Percentiles rank a stretch among this genome's conserved stretches.
phyloP scores from a whole-genome alignment of 306 rosid species.

The Citrullus mucosospermus region DNA sequence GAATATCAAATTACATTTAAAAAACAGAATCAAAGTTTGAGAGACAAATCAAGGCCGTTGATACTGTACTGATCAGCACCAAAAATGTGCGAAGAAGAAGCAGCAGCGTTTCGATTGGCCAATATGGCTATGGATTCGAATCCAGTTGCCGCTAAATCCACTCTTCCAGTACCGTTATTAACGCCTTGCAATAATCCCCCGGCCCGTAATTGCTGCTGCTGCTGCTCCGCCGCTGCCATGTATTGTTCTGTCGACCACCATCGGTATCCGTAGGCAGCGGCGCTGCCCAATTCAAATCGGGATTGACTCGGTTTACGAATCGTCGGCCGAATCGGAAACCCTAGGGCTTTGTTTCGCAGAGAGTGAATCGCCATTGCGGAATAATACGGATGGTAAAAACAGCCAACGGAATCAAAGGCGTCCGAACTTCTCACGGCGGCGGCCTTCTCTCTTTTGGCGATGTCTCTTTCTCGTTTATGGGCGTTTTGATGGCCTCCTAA shows the following conservation, averaged over 20 bases:
- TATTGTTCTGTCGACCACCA: background rate
- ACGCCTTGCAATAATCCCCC: background rate
- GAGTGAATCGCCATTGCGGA: background rate
- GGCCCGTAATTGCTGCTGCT: background rate
- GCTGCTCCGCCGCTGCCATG: background rate
- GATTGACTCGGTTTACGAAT: background rate
- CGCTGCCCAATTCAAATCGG: background rate
- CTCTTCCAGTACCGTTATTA: background rate
- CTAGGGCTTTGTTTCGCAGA: background rate
- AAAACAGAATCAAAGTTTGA: background rate
- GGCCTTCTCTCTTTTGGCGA: background rate
- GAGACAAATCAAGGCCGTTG: background rate
- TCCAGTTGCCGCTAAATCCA: background rate
- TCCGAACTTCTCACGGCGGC: background rate
- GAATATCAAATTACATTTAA: background rate
- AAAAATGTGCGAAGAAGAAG: background rate
- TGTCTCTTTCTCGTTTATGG: background rate
- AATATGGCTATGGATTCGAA: background rate
- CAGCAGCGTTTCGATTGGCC: background rate
- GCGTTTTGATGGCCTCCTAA: conserved; percentile 10
- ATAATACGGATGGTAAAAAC: background rate
- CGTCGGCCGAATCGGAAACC: background rate
- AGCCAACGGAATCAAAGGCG: background rate
- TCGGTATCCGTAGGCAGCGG: background rate
- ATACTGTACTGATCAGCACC: background rate